Percentiles rank a stretch among this genome's conserved stretches.
phyloP scores from a whole-genome alignment of 345 rosid species.

The Lumnitzera racemosa region DNA sequence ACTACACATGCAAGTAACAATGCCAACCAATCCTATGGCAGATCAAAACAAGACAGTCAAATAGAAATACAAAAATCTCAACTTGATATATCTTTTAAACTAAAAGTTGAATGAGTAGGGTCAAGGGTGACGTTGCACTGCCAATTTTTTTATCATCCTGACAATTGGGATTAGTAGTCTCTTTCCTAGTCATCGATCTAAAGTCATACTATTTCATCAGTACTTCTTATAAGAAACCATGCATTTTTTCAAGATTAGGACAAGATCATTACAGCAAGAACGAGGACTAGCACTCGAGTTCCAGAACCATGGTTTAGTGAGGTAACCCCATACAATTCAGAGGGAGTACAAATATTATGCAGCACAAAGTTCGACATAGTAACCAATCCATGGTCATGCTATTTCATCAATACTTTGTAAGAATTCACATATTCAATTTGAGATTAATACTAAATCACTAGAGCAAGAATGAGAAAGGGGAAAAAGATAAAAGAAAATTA shows the following conservation, averaged over 20 bases:
- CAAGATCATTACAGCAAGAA: background rate
- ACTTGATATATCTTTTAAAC: background rate
- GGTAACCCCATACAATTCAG: constrained; percentile 41
- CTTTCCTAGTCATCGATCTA: too few species aligned
- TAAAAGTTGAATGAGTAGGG: too few species aligned
- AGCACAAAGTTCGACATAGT: constrained; percentile 70
- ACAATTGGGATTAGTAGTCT: too few species aligned
- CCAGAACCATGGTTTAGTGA: constrained; percentile 84
- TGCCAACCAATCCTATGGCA: constrained; percentile 61
- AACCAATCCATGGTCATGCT: too few species aligned
- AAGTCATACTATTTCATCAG: background rate
- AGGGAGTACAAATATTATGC: constrained; percentile 62
- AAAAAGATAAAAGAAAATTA: too few species aligned
- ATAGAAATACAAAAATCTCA: constrained; percentile 1
- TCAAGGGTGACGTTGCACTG: too few species aligned
- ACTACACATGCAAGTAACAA: constrained; percentile 66
- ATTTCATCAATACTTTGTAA: too few species aligned
- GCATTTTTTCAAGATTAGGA: background rate
- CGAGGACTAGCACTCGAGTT: constrained; percentile 43
- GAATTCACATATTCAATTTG: too few species aligned
- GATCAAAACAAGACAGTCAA: constrained; percentile 13
- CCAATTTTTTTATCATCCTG: too few species aligned
- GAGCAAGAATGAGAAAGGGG: too few species aligned
- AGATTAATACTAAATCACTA: too few species aligned
- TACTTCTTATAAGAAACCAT: background rate